phyloP scores from a whole-genome alignment of 108 stramenopile species.

The Pseudonitzschia delicatissima region DNA sequence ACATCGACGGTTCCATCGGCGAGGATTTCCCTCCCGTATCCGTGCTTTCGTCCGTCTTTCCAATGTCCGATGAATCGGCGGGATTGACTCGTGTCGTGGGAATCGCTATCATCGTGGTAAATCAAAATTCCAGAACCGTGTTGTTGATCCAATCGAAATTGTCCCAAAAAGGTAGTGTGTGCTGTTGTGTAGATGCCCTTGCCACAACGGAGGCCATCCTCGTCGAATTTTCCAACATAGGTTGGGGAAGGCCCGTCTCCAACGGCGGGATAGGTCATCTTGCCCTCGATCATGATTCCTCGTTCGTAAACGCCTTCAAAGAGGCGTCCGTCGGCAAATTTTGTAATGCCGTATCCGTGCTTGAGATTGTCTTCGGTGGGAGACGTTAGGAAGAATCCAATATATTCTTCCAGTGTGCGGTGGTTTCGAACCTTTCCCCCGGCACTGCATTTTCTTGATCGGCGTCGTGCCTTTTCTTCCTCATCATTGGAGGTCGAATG shows the following conservation, averaged over 20 bases:
- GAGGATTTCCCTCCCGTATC: conserved; percentile 21
- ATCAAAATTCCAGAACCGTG: conserved; percentile 36
- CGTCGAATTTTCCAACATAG: conserved; percentile 19
- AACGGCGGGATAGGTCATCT: conserved; percentile 17
- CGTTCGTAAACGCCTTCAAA: conserved; percentile 25
- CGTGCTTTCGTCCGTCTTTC: conserved; percentile 40
- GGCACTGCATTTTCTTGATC: neutral
- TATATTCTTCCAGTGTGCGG: conserved; percentile 40
- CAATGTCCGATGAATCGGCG: conserved; percentile 39
- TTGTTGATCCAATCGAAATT: conserved; percentile 34
- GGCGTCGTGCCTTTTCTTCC: no score
- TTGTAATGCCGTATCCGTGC: conserved; percentile 69
- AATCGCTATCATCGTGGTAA: conserved; percentile 14
- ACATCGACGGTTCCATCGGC: conserved; percentile 3
- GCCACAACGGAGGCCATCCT: conserved; percentile 23
- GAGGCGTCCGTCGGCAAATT: conserved; percentile 42
- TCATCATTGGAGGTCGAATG: no score
- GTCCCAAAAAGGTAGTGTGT: conserved; percentile 5
- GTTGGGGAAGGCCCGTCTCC: neutral
- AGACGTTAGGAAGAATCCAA: conserved; percentile 57
- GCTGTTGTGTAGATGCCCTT: conserved; percentile 21
- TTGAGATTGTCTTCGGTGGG: conserved; percentile 38
- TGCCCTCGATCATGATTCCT: conserved; percentile 24
- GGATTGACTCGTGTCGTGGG: neutral
- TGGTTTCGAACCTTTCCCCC: conserved; percentile 1